phyloP scores from a whole-genome alignment of 2,329 filamentous ascomycete genomes.

The Penicillium sp. region DNA sequence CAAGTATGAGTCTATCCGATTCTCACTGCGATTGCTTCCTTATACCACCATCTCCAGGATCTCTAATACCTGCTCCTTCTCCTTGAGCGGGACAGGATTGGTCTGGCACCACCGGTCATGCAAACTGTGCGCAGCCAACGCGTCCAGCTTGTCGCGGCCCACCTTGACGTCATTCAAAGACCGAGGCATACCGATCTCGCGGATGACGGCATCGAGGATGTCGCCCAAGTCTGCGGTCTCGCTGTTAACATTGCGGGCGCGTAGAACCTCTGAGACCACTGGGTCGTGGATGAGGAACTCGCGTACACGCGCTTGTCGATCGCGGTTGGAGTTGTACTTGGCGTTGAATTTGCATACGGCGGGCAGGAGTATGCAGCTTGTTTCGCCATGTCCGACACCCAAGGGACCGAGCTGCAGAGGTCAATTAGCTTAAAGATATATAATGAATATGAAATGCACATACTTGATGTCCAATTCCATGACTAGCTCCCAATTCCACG shows the following conservation, averaged over 20 bases:
- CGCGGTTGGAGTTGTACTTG: conserved; percentile 41
- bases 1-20: conserved; percentile 1
- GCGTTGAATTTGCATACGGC: conserved; percentile 58
- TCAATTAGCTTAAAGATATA: neutral
- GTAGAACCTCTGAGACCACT: conserved; percentile 39
- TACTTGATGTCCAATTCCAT: conserved; percentile 54
- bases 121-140: conserved; percentile 40
- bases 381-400: conserved; percentile 61
- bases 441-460: conserved; percentile 12
- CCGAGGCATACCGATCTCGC: conserved; percentile 54
- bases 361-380: conserved; percentile 56
- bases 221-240: conserved; percentile 48
- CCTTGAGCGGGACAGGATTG: conserved; percentile 20
- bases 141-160: conserved; percentile 47
- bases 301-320: conserved; percentile 43
- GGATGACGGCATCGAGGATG: conserved; percentile 52
- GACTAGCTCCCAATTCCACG: conserved; percentile 49
- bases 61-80: conserved; percentile 22
- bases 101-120: conserved; percentile 22
- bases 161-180: conserved; percentile 53
- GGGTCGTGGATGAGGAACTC: conserved; percentile 42
- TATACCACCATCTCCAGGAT: conserved; percentile 24
- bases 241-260: conserved; percentile 25
- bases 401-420: conserved; percentile 47
- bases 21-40: neutral